Conservation (phyloP, 2,329 filamentous ascomycete species). For the Mycosphaerella sp. region DNA sequence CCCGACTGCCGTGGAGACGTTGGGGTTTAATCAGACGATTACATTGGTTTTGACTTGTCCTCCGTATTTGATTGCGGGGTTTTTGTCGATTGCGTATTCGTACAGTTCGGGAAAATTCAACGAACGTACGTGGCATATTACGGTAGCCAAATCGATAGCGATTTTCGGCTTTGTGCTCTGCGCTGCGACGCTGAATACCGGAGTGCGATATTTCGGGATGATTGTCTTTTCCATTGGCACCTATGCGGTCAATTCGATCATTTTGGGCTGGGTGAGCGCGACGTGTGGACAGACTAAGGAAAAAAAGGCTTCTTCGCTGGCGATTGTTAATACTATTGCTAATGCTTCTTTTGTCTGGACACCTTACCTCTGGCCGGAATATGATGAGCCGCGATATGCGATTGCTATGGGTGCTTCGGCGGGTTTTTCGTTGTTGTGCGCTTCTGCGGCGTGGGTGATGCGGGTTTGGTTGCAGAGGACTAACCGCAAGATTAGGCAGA, state of each 20-base stretch:
- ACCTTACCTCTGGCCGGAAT: conserved; percentile 47
- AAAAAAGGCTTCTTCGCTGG: conserved; percentile 45
- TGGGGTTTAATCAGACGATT: conserved; percentile 45
- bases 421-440: conserved; percentile 40
- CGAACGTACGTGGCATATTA: conserved; percentile 39
- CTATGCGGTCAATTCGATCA: conserved; percentile 44
- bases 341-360: conserved; percentile 47
- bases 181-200: conserved; percentile 34
- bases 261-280: conserved; percentile 43
- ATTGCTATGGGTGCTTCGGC: conserved; percentile 43
- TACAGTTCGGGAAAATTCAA: conserved; percentile 37
- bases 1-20: conserved; percentile 42
- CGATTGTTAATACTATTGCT: conserved; percentile 46
- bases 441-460: conserved; percentile 41
- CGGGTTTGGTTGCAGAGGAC: conserved; percentile 37
- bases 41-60: conserved; percentile 47
- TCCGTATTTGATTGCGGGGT: conserved; percentile 31
- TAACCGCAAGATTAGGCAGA: conserved; percentile 36
- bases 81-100: conserved; percentile 29
- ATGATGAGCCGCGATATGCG: conserved; percentile 41
- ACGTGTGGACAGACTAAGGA: conserved; percentile 46
- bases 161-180: conserved; percentile 36
- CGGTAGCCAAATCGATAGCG: conserved; percentile 33
- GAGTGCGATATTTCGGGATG: conserved; percentile 28
- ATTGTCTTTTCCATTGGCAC: conserved; percentile 33